Conservation (phyloP, 176 grass and related monocot species). For the Paspalum vaginatum region DNA sequence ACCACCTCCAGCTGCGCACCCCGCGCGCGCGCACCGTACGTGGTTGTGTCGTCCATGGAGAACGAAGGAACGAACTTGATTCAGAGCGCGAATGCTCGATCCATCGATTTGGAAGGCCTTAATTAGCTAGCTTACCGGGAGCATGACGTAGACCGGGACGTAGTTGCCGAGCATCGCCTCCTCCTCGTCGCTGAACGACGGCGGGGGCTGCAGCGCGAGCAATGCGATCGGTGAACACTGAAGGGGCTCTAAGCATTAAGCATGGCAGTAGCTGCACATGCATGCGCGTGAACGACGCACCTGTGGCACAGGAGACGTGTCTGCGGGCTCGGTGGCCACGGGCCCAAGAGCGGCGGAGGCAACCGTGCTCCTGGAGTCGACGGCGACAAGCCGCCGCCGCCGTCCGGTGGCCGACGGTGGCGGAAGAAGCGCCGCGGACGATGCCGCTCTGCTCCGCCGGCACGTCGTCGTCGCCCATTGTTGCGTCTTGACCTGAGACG, state of each 20-base stretch:
- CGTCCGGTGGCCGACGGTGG: background rate
- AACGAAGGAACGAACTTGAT: no score
- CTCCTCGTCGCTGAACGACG: conserved; percentile 38
- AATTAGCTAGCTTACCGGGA: conserved; percentile 51
- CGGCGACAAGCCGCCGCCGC: background rate
- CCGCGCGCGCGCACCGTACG: no score
- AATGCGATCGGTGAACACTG: background rate
- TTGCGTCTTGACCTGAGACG: conserved; percentile 32
- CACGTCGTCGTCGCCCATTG: conserved; percentile 18
- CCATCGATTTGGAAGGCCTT: background rate
- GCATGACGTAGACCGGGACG: conserved; percentile 85
- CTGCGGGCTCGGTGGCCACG: conserved; percentile 9
- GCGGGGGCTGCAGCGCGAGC: conserved; percentile 38
- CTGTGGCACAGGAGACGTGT: conserved; percentile 15
- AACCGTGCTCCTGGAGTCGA: background rate
- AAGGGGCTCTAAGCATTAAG: background rate
- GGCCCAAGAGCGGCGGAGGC: conserved; percentile 3
- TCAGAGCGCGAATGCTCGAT: no score
- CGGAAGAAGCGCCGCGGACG: background rate
- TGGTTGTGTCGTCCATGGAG: no score
- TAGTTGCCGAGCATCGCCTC: conserved; percentile 68
- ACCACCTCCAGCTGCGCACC: conserved; percentile 75
- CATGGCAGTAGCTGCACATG: background rate
- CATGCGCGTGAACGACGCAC: background rate
- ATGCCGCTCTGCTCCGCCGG: background rate